These are phyloP conservation scores for Sporothrix inflata DNA, from an alignment of 2,329 filamentous ascomycete genomes.

Conservation along the genomic window DNA sequence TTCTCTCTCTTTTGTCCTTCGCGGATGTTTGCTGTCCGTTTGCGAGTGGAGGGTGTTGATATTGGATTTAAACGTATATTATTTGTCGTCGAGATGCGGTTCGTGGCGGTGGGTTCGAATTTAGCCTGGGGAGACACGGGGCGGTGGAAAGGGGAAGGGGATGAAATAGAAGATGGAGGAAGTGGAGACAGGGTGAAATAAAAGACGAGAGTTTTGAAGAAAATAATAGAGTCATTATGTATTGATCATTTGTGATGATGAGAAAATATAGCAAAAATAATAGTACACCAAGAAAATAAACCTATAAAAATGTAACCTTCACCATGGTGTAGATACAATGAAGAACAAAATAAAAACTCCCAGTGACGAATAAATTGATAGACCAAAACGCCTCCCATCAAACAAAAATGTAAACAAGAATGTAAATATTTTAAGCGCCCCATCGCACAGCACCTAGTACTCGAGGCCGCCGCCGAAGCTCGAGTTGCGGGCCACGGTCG, in stretches of 20 bases:
- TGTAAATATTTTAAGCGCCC: too few relatives aligned
- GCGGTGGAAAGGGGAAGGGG: background rate
- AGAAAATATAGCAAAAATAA: background rate
- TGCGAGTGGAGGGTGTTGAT: background rate
- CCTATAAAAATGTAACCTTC: background rate
- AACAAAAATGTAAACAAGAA: background rate
- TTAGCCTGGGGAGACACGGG: conserved; percentile 22
- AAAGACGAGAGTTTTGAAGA: background rate
- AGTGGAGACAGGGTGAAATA: background rate
- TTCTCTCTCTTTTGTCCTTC: background rate
- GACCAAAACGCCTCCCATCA: background rate
- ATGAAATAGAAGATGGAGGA: background rate
- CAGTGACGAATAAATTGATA: background rate
- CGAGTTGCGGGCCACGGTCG: conserved; percentile 52
- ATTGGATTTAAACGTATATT: conserved; percentile 5
- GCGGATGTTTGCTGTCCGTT: conserved; percentile 11
- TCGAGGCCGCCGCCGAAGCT: conserved; percentile 54
- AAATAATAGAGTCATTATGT: background rate
- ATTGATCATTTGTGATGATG: background rate
- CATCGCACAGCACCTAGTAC: conserved; percentile 44
- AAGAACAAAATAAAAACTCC: background rate
- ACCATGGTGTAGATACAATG: background rate
- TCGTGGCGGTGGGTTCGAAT: conserved; percentile 1
- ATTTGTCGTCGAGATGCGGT: background rate
- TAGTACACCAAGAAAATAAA: background rate